phyloP scores from a whole-genome alignment of 192 early-diverging fungal species.

The Phlyctochytrium arcticum region DNA sequence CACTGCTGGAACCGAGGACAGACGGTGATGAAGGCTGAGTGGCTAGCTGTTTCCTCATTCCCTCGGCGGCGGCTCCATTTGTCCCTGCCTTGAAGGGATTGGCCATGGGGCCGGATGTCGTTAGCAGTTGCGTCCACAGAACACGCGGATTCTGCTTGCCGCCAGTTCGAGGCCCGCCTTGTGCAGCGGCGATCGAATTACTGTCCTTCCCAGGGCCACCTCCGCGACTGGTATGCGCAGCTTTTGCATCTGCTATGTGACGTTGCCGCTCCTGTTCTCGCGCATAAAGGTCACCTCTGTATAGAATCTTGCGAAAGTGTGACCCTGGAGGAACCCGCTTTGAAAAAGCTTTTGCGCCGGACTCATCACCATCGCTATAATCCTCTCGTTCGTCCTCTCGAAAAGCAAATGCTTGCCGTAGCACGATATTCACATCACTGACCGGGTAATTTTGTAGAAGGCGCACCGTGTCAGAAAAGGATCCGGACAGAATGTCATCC shows the following conservation, averaged over 20 bases:
- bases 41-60: no score
- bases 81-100: no score
- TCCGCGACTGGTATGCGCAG: no score
- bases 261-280: background rate
- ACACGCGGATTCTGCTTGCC: background rate
- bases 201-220: no score
- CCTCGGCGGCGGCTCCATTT: no score
- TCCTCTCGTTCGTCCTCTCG: slow-evolving; percentile 14
- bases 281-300: background rate
- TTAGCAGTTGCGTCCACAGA: background rate
- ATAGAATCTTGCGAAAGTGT: background rate
- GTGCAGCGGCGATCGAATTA: no score
- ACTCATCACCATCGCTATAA: no score
- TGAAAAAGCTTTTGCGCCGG: background rate
- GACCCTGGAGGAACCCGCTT: background rate
- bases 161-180: no score
- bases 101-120: background rate
- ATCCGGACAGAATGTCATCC: slow-evolving; percentile 47
- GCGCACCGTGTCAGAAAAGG: slow-evolving; percentile 60
- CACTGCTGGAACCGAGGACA: no score
- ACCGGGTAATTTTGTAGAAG: slow-evolving; percentile 64
- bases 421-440: slow-evolving; percentile 41
- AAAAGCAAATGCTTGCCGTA: slow-evolving; percentile 33
- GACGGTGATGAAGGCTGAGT: no score
- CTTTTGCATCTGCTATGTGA: no score